Evolutionary conservation across 2,329 filamentous ascomycete species (phyloP), one percentile per base, ranked within the genome.

Genomic region (Beauveria caledonica): DNA sequence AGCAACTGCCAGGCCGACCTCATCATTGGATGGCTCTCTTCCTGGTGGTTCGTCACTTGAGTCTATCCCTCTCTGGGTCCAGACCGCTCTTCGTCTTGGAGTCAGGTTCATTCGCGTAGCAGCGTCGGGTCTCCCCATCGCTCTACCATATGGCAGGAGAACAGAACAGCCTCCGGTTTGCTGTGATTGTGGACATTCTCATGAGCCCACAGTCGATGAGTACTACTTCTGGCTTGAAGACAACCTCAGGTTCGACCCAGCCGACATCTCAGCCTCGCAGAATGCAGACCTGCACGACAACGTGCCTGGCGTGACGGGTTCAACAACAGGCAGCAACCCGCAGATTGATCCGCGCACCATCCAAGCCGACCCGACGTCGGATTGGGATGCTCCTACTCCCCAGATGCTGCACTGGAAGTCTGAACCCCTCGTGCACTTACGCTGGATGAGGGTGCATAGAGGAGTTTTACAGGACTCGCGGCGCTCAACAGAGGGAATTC

Each of bases 141-240:
- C 58, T 23, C 33, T 42, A 9, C 58, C 58, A 25, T 60, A 60
- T 23, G 40, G 11, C 6, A 19, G 21, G 9, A 45, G 23, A 29
- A 48, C 48, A 17, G 29, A 39, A 23, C 58, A 17, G 19, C 39
- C 10, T 29, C 48, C 25, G 6, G n/a, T 36, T 9, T 60, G 58
- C 42, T 29, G 58, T 25, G 49, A 60, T 3, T 60, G 58, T 17
- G 42, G 50, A 7, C 19, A 53, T 15, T 17, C 29, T 21, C 58
- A 60, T 45, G 33, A 40, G 39, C 58, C 58, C 27, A 42, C 42
- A 9, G 39, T 60, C 8, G 58, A 60, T n/a, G 58, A 60, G 25
- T 60, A 60, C 25, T 60, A 60, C 25, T 60, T 60, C 39, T 60
- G 58, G 58, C 58, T 60, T n/a, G 23, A 60, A 17, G 58, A 60